Conservation (phyloP, 1,284 basidiomycete species). For the Melanopsichium pennsylvanicum region DNA sequence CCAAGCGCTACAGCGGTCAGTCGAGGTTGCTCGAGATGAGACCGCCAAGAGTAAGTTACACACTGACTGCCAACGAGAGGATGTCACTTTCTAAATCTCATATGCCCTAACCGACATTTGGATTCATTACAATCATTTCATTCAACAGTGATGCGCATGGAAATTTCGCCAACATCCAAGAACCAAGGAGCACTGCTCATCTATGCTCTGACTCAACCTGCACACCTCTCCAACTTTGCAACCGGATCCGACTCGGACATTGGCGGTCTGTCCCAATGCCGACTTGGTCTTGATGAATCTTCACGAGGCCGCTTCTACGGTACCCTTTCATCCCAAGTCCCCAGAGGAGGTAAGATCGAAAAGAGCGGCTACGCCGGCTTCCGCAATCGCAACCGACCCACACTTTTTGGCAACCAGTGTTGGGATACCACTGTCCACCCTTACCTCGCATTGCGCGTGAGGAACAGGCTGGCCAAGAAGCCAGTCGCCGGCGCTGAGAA, state of each 20-base stretch:
- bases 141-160: slow-evolving; percentile 58
- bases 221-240: slow-evolving; percentile 68
- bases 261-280: slow-evolving; percentile 78
- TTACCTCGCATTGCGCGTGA: slow-evolving; percentile 79
- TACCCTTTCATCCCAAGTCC: slow-evolving; percentile 64
- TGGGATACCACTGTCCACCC: slow-evolving; percentile 82
- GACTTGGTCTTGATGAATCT: slow-evolving; percentile 49
- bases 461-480: slow-evolving; percentile 65
- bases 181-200: slow-evolving; percentile 46
- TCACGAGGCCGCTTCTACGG: slow-evolving; percentile 63
- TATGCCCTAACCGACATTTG: slow-evolving; percentile 2
- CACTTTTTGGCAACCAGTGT: slow-evolving; percentile 80
- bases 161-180: slow-evolving; percentile 49
- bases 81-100: no score
- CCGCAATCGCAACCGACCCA: slow-evolving; percentile 74
- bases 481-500: slow-evolving; percentile 7
- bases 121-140: background rate
- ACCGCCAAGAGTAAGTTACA: slow-evolving; percentile 46
- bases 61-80: background rate
- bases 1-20: slow-evolving; percentile 54
- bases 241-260: slow-evolving; percentile 84
- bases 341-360: slow-evolving; percentile 61
- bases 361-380: slow-evolving; percentile 75
- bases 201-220: slow-evolving; percentile 41
- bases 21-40: slow-evolving; percentile 53